Percentiles rank a stretch among this genome's conserved stretches.
Evolutionary conservation across 1,284 basidiomycete genomes (phyloP).

Genomic region (Albatrellus sp.): DNA sequence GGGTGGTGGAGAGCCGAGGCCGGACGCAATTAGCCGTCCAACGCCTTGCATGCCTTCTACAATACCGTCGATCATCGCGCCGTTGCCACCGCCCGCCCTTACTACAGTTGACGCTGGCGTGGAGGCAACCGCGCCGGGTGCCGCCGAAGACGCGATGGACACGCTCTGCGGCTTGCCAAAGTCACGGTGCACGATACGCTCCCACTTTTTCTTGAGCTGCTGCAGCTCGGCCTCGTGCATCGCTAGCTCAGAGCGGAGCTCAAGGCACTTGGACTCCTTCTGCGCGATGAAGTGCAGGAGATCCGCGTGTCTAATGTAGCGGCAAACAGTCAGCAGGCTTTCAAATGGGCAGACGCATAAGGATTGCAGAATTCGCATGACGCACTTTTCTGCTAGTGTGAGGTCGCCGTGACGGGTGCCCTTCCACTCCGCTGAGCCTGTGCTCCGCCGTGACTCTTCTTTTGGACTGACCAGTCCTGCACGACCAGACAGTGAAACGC

Average conservation of each 20-base stretch:
- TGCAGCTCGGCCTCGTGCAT: conserved; percentile 58
- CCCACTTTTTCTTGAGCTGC: conserved; percentile 71
- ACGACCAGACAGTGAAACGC: conserved; percentile 4
- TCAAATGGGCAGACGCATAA: not conserved
- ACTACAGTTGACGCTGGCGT: conserved; percentile 2
- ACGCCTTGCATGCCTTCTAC: conserved; percentile 62
- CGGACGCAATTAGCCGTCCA: conserved; percentile 33
- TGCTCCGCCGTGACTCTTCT: no score
- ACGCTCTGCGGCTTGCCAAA: conserved; percentile 23
- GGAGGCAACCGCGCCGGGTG: conserved; percentile 2
- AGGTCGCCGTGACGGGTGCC: conserved; percentile 25
- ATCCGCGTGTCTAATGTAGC: conserved; percentile 49
- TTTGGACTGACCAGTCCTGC: not conserved
- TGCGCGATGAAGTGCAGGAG: conserved; percentile 69
- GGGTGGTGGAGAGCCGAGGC: conserved; percentile 25
- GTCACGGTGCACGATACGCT: conserved; percentile 56
- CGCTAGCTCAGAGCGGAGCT: conserved; percentile 59
- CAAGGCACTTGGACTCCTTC: conserved; percentile 71
- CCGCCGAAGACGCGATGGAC: conserved; percentile 3
- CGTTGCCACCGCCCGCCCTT: not conserved
- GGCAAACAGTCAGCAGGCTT: not conserved
- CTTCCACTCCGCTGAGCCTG: conserved; percentile 5
- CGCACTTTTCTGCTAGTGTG: conserved; percentile 51
- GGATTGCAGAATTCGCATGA: conserved; percentile 3
- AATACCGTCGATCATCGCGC: conserved; percentile 38